Evolutionary conservation across 2,329 filamentous ascomycete genomes (phyloP).

Genomic region (Penicillium sp.): DNA sequence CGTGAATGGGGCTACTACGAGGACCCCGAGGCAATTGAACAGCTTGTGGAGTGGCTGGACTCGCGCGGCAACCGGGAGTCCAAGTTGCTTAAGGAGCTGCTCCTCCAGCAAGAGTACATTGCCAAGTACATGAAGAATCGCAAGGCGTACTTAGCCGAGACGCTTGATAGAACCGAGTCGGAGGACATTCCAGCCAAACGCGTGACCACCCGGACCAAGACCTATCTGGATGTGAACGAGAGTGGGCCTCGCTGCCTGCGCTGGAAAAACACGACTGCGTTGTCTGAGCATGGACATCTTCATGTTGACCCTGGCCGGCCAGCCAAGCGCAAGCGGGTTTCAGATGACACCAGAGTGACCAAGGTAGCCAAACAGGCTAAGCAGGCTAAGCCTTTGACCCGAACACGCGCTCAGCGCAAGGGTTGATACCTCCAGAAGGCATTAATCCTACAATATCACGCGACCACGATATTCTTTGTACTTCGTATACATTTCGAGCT

Average conservation of each 20-base stretch:
- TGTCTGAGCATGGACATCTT: slow-evolving; percentile 58
- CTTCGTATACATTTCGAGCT: slow-evolving; percentile 21
- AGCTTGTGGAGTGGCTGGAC: slow-evolving; percentile 84
- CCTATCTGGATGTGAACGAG: slow-evolving; percentile 55
- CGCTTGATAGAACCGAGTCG: slow-evolving; percentile 51
- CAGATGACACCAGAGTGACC: slow-evolving; percentile 40
- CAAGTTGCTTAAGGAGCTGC: slow-evolving; percentile 83
- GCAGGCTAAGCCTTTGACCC: slow-evolving; percentile 51
- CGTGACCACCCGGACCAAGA: slow-evolving; percentile 64
- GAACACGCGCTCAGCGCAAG: slow-evolving; percentile 48
- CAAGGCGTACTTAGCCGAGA: slow-evolving; percentile 65
- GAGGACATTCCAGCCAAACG: slow-evolving; percentile 51
- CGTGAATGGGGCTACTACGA: slow-evolving; percentile 90
- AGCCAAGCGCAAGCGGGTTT: slow-evolving; percentile 50
- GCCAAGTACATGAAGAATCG: slow-evolving; percentile 77
- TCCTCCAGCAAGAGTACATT: slow-evolving; percentile 73
- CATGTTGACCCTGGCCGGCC: slow-evolving; percentile 59
- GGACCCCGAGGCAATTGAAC: slow-evolving; percentile 73
- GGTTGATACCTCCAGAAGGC: slow-evolving; percentile 4
- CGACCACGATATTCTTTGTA: slow-evolving; percentile 22
- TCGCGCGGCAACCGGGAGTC: slow-evolving; percentile 80
- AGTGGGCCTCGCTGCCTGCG: slow-evolving; percentile 57
- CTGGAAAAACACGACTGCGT: slow-evolving; percentile 65
- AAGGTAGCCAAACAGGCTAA: slow-evolving; percentile 49
- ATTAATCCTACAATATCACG: slow-evolving; percentile 11